These are phyloP conservation scores for Colletotrichum neosansevieriae DNA, from an alignment of 2,329 filamentous ascomycete genomes.

Conservation along the genomic window DNA sequence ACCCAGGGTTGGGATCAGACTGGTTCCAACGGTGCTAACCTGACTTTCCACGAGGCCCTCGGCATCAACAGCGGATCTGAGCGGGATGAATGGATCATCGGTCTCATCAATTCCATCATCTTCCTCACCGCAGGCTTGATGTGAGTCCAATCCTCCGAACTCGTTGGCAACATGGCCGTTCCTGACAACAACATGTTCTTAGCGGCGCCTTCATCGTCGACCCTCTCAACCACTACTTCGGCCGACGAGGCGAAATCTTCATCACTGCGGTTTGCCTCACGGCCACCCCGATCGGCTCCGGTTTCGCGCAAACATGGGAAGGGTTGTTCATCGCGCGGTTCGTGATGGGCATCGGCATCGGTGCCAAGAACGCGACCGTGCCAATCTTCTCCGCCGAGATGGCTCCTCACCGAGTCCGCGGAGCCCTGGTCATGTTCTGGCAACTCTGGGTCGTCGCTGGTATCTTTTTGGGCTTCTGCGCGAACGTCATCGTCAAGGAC, in stretches of 20 bases:
- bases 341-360: constrained; percentile 77
- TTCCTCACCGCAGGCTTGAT: constrained; percentile 44
- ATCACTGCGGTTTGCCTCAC: constrained; percentile 71
- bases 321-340: constrained; percentile 76
- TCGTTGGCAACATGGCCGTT: not conserved
- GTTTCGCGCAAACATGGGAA: constrained; percentile 73
- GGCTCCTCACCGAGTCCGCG: constrained; percentile 74
- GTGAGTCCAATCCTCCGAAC: not conserved
- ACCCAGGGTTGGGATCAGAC: constrained; percentile 76
- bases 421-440: constrained; percentile 80
- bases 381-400: constrained; percentile 83
- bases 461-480: constrained; percentile 62
- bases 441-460: constrained; percentile 47
- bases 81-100: constrained; percentile 64
- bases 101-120: constrained; percentile 63
- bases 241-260: constrained; percentile 75
- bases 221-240: constrained; percentile 72
- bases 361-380: constrained; percentile 72
- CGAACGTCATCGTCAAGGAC: constrained; percentile 66
- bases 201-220: constrained; percentile 76
- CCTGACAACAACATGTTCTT: constrained; percentile 39
- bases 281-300: constrained; percentile 68
- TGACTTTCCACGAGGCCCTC: constrained; percentile 66
- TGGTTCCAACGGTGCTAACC: constrained; percentile 71
- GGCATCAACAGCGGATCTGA: constrained; percentile 53